A percentile compares a stretch with the other conserved stretches of the same genome.
Conservation (phyloP, 2,329 filamentous ascomycete genomes). For the Fusarium sp. region DNA sequence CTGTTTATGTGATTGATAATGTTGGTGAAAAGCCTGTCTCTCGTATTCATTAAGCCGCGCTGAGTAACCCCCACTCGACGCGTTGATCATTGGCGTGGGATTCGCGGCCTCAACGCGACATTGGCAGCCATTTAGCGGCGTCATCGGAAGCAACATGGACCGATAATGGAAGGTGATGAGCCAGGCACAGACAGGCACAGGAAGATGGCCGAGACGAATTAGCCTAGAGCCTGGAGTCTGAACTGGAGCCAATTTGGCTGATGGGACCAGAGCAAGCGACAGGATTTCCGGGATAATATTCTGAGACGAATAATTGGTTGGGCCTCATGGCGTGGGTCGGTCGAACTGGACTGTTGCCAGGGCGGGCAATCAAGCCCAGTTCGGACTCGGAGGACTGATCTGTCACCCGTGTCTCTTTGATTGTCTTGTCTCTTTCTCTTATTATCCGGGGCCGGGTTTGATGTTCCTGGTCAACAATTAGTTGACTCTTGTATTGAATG, state of each 20-base stretch:
- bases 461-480: neutral
- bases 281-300: neutral
- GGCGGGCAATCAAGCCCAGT: neutral
- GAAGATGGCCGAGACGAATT: constrained; percentile 1
- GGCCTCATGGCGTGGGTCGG: neutral
- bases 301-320: neutral
- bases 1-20: neutral
- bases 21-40: neutral
- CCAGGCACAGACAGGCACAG: neutral
- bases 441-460: neutral
- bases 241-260: neutral
- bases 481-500: neutral
- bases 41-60: neutral
- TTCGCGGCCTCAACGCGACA: constrained; percentile 16
- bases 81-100: constrained; percentile 16
- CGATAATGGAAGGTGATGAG: neutral
- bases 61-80: constrained; percentile 1
- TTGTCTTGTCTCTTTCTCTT: neutral
- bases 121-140: neutral
- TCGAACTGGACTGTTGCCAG: neutral
- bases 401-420: neutral
- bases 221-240: neutral
- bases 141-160: constrained; percentile 3
- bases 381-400: neutral
- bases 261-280: neutral